These are phyloP conservation scores for Helianthus tuberosus DNA, from an alignment of 129 eudicot species.

Conservation along the genomic window DNA sequence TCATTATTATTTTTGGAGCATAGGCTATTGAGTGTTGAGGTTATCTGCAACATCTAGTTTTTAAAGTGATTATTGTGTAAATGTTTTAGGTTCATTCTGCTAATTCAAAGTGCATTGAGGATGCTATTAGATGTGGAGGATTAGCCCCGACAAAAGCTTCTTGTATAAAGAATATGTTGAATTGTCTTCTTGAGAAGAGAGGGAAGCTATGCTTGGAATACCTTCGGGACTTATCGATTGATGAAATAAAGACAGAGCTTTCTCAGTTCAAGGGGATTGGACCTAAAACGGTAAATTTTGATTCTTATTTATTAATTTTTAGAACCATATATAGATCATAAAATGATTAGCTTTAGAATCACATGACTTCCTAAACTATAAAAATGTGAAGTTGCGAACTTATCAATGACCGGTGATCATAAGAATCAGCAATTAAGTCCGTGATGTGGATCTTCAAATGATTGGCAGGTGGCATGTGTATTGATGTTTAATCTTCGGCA, in stretches of 20 bases:
- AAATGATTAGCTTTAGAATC: not conserved
- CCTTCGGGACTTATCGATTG: constrained; percentile 64
- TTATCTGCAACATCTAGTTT: not conserved
- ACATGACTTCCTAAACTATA: not conserved
- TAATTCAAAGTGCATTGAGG: constrained; percentile 58
- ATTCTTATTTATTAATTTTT: not conserved
- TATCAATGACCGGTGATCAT: too few species aligned
- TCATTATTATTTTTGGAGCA: not conserved
- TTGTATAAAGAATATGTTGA: constrained; percentile 71
- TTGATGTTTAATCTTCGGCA: constrained; percentile 85
- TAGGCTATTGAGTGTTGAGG: not conserved
- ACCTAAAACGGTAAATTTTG: constrained; percentile 71
- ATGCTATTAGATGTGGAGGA: constrained; percentile 89
- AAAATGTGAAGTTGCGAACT: not conserved
- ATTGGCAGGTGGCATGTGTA: constrained; percentile 86
- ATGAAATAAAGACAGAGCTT: constrained; percentile 76
- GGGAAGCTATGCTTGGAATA: constrained; percentile 84
- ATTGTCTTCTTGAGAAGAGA: constrained; percentile 52
- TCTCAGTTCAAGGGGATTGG: constrained; percentile 78
- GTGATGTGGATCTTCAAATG: constrained; percentile 7
- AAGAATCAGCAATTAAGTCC: not conserved
- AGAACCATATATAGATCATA: constrained; percentile 1
- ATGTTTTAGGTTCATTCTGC: constrained; percentile 72
- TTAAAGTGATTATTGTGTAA: constrained; percentile 4
- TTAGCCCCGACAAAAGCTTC: constrained; percentile 70